A percentile compares a stretch with the other conserved stretches of the same genome.
Conservation (phyloP, 345 rosid genomes). For the Eucalyptus tenuipes region DNA sequence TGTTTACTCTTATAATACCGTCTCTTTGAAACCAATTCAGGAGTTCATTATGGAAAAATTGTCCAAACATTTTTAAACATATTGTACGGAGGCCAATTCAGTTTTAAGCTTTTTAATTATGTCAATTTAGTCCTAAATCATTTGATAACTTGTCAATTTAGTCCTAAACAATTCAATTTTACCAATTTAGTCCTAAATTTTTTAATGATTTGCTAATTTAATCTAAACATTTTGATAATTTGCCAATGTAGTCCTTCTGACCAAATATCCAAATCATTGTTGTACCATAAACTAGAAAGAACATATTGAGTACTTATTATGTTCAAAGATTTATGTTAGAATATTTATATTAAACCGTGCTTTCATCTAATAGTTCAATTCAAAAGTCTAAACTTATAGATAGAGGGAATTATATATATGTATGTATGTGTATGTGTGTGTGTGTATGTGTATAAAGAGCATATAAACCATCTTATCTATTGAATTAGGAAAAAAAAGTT, state of each 20-base stretch:
- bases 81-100: accelerated
- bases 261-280: not conserved
- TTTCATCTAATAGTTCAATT: not conserved
- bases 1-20: not conserved
- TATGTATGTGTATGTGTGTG: too few species aligned
- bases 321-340: not conserved
- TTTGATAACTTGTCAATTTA: too few species aligned
- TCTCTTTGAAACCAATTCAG: not conserved
- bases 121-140: too few species aligned
- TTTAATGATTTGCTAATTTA: too few species aligned
- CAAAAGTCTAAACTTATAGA: not conserved
- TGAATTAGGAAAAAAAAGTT: not conserved
- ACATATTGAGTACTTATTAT: not conserved
- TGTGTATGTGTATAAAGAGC: not conserved
- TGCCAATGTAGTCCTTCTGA: too few species aligned
- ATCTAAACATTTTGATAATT: too few species aligned
- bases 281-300: not conserved
- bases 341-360: not conserved
- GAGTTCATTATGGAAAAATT: not conserved
- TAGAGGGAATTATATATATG: not conserved
- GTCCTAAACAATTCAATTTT: too few species aligned
- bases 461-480: not conserved
- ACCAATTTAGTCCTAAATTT: too few species aligned
- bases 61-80: too few species aligned
- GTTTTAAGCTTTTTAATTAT: not conserved